These are phyloP conservation scores for Cordyceps pruinosa DNA, from an alignment of 2,329 filamentous ascomycete species.

Conservation along the genomic window DNA sequence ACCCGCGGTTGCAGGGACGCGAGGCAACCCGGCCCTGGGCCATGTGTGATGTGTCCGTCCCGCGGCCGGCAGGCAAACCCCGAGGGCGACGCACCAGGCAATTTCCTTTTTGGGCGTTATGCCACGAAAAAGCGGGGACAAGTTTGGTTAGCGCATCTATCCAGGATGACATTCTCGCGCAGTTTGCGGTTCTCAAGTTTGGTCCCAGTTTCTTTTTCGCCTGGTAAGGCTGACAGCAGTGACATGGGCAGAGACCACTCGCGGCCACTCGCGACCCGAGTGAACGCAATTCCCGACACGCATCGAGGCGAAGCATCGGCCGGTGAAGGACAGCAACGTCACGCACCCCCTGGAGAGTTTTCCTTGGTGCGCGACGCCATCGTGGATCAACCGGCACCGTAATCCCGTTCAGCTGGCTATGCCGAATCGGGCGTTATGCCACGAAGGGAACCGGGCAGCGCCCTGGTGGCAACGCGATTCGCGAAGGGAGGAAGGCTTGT, in stretches of 20 bases:
- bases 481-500: not conserved
- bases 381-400: conserved; percentile 1
- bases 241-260: not conserved
- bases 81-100: not conserved
- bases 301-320: too few relatives aligned
- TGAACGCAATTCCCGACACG: too few relatives aligned
- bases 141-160: not conserved
- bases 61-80: not conserved
- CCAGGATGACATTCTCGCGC: too few relatives aligned
- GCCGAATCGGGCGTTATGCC: conserved; percentile 11
- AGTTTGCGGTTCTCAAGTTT: too few relatives aligned
- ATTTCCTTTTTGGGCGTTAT: conserved; percentile 11
- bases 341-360: not conserved
- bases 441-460: not conserved
- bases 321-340: too few relatives aligned
- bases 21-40: not conserved
- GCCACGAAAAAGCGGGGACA: not conserved
- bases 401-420: not conserved
- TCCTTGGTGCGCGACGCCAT: not conserved
- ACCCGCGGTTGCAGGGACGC: too few relatives aligned
- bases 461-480: not conserved
- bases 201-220: not conserved
- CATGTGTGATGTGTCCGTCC: not conserved
- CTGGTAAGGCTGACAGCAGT: not conserved
- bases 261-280: too few relatives aligned